These are phyloP conservation scores for Reutealis trisperma DNA, from an alignment of 345 rosid genomes.

Conservation along the genomic window DNA sequence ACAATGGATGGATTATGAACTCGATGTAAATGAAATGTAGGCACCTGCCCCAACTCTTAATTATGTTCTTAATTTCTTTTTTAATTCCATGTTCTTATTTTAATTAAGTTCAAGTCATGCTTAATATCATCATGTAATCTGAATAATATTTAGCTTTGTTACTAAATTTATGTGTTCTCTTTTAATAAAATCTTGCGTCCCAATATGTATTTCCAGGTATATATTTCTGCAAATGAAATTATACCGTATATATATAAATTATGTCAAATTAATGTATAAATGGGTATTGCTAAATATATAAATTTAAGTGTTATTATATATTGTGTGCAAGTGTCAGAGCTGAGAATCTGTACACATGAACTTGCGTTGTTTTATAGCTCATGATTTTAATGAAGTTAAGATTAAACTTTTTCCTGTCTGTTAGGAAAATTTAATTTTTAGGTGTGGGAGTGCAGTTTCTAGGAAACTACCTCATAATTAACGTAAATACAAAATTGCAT, in stretches of 20 bases:
- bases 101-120: background rate
- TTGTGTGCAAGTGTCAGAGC: background rate
- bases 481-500: background rate
- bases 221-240: no score
- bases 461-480: slow-evolving; percentile 3
- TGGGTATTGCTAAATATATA: background rate
- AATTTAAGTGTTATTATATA: no score
- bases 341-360: background rate
- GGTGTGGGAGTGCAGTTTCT: background rate
- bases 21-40: background rate
- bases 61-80: background rate
- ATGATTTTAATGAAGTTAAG: background rate
- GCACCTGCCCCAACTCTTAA: background rate
- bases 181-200: no score
- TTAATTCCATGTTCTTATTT: background rate
- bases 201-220: no score
- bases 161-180: no score
- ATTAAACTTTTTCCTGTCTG: background rate
- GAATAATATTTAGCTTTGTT: background rate
- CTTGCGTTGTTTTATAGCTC: background rate
- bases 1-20: slow-evolving; percentile 33
- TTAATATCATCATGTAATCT: background rate
- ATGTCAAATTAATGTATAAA: no score
- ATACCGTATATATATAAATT: no score
- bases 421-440: background rate